Evolutionary conservation across 2,329 filamentous ascomycete genomes (phyloP), one percentile per base, ranked within the genome.

Genomic region (Pseudogymnoascus sp.): DNA sequence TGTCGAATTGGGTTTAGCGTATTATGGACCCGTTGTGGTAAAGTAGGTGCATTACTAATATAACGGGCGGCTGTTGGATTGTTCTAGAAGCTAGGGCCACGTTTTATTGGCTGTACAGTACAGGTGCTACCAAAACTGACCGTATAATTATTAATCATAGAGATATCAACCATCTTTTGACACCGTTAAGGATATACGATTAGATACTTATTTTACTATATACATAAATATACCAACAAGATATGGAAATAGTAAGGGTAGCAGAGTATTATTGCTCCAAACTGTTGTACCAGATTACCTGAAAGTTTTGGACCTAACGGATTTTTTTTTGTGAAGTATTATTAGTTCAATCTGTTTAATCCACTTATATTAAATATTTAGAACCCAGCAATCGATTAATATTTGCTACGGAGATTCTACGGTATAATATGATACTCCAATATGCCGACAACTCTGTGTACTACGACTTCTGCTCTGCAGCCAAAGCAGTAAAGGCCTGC

Each of bases 401-500:
- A 36, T 21, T 12, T 56, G 28, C 11, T 21, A 56, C 21, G 28
- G 28, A 21, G 28, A 16, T 36, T 21, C 16, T 34, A 56, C 11
- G 7, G 3, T 36, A 36, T 56, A 14, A 36, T 34, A 34, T 34
- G 9, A 56, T 14, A 56, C 3, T 14, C 12, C 5, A 16, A 34
- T 34, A 21, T 36, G 5, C 3, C 9, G n/a, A 40, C 18, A 25
- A 21, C 21, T 6, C 3, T 3, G 4, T 21, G 9, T 8, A 16
- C 34, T 42, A 60, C n/a, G 7, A 60, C 9, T 34, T 21, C 25
- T 34, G 14, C 11, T 64, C 63, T 5, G 31, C 61, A 25, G 68
- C 43, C 28, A 74, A 59, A 38, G 64, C 64, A 73, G 80, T 79
- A 63, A 93, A 86, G 0, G 83, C 91, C 65, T 82, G 80, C 63